Percentiles rank a stretch among this genome's conserved stretches.
These are phyloP conservation scores for Mucor circinelloides DNA, from an alignment of 371 early-diverging fungal species.

Conservation along the genomic window DNA sequence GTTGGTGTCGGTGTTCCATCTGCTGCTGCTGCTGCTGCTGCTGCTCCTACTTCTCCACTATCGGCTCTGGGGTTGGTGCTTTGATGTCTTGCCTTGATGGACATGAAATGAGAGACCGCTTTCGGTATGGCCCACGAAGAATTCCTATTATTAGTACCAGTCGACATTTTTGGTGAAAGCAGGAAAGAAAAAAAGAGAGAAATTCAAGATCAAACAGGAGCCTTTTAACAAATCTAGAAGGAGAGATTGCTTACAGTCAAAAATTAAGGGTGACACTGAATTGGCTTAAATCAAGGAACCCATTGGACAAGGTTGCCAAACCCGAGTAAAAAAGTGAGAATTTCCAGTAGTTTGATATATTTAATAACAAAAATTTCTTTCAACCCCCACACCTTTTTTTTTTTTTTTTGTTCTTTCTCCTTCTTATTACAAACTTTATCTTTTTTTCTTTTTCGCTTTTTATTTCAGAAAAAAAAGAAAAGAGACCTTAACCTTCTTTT, in stretches of 20 bases:
- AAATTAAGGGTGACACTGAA: background rate
- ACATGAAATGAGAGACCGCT: conserved; percentile 13
- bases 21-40: background rate
- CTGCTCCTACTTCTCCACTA: background rate
- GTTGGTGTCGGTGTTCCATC: conserved; percentile 13
- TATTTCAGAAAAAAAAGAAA: background rate
- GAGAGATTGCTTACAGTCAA: background rate
- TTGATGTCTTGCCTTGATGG: background rate
- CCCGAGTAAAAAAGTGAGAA: background rate
- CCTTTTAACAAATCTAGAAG: conserved; percentile 1
- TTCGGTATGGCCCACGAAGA: conserved; percentile 9
- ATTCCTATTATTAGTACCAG: background rate
- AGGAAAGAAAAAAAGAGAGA: background rate
- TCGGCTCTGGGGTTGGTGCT: background rate
- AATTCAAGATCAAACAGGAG: background rate
- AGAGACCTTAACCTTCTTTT: background rate
- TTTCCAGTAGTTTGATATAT: background rate
- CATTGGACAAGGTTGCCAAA: background rate
- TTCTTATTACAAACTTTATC: background rate
- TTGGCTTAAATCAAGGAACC: background rate
- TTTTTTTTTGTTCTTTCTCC: background rate
- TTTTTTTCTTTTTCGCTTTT: background rate
- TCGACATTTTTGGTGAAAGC: background rate
- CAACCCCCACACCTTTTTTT: background rate
- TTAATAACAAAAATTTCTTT: background rate